Evolutionary conservation across 331 rosid species (phyloP), one percentile per base, ranked within the genome.

Genomic region (Pyrus hybrid): DNA sequence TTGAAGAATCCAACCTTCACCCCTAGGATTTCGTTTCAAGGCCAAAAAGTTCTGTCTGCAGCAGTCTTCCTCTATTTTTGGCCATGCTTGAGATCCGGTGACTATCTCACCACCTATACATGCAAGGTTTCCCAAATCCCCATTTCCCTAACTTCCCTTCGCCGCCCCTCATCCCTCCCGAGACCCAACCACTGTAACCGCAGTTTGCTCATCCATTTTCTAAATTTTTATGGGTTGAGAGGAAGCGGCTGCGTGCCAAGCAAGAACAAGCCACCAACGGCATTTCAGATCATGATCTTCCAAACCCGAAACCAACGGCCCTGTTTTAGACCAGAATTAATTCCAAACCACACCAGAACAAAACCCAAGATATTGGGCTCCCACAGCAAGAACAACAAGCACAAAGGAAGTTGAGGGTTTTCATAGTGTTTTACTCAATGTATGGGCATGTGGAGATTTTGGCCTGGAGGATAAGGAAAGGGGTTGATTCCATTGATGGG

Each of bases 391-490:
- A 29, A 70, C 68, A 29, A 70, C 68, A 73, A 70, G 67, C 18
- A 32, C 54, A 18, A 70, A 84, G 79, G 47, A 86, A 79, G 77
- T 72, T 91, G 71, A 89, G 83, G 80, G 68, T 91, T 73, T 91
- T 87, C 79, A 78, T 93, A 9, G 96, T 91, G 77, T 93, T 85
- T 58, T 93, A 91, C 74, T 93, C 98, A 37, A 91, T 82, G 85
- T 93, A 91, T 49, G 97, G 98, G 2, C 95, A 91, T 57, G 96
- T 91, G 75, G 97, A 91, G 77, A 63, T 87, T 21, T 28, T 93
- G 65, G 97, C 98, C 13, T 80, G 73, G 76, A 73, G 70, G 41
- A 60, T 93, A 68, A 93, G 89, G 81, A 80, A 74, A 83, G 97
- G 96, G 37, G 90, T 85, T n/a, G 97, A 93, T 37, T 85, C 96